A percentile compares a stretch with the other conserved stretches of the same genome.
Conservation (phyloP, 495 filamentous ascomycete genomes). For the Penicillium lividum region DNA sequence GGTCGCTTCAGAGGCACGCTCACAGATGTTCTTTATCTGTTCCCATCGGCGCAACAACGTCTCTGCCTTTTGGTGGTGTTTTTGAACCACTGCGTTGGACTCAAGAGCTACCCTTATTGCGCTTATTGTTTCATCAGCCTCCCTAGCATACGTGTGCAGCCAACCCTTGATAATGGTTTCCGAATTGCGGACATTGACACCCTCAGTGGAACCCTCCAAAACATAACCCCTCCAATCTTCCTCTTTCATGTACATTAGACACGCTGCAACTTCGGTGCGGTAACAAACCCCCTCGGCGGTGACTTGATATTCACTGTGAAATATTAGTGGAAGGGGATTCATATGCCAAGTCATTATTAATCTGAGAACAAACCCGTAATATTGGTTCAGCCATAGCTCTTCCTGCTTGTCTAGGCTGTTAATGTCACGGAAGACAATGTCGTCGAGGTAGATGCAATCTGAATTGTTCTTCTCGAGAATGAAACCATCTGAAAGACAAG, state of each 20-base stretch:
- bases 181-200: conserved; percentile 35
- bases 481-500: conserved; percentile 63
- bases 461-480: conserved; percentile 65
- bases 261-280: conserved; percentile 70
- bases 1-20: conserved; percentile 27
- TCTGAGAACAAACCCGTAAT: conserved; percentile 53
- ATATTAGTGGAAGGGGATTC: neutral
- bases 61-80: conserved; percentile 31
- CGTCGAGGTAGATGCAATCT: conserved; percentile 70
- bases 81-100: conserved; percentile 23
- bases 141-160: conserved; percentile 38
- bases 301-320: conserved; percentile 59
- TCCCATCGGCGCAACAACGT: conserved; percentile 50
- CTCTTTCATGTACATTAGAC: conserved; percentile 49
- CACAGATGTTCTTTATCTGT: conserved; percentile 50
- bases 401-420: conserved; percentile 41
- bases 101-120: conserved; percentile 32
- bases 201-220: conserved; percentile 39
- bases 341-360: conserved; percentile 2
- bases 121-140: conserved; percentile 38
- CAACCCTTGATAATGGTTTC: conserved; percentile 40
- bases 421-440: conserved; percentile 60
- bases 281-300: conserved; percentile 64
- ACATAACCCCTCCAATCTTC: conserved; percentile 49
- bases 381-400: conserved; percentile 57